These are phyloP conservation scores for Lentinus brumalis DNA, from an alignment of 768 basidiomycete species.

Conservation along the genomic window DNA sequence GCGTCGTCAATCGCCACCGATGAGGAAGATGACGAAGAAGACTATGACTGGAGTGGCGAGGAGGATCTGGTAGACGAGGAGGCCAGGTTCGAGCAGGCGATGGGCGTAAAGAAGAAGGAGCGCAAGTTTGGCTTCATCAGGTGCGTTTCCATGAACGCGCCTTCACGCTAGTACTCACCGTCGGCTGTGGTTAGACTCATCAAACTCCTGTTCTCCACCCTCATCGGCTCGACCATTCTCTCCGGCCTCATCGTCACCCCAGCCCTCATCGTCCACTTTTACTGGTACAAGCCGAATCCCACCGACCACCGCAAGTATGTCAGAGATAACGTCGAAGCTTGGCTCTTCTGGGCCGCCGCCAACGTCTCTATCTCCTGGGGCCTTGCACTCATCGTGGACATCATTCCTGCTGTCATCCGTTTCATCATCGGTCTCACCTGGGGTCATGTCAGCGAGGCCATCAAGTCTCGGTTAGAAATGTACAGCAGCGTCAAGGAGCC, in stretches of 20 bases:
- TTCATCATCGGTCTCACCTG: slow-evolving; percentile 59
- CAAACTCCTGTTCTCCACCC: slow-evolving; percentile 65
- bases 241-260: slow-evolving; percentile 62
- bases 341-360: slow-evolving; percentile 82
- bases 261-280: slow-evolving; percentile 65
- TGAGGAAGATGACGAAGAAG: slow-evolving; percentile 57
- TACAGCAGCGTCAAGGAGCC: slow-evolving; percentile 72
- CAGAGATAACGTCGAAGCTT: slow-evolving; percentile 68
- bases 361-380: slow-evolving; percentile 81
- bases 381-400: slow-evolving; percentile 70
- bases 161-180: background rate
- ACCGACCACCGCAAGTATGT: slow-evolving; percentile 59
- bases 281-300: slow-evolving; percentile 66
- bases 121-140: slow-evolving; percentile 53
- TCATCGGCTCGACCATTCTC: slow-evolving; percentile 71
- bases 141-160: slow-evolving; percentile 36
- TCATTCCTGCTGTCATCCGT: slow-evolving; percentile 58
- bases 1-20: slow-evolving; percentile 54
- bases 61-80: slow-evolving; percentile 75
- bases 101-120: slow-evolving; percentile 50
- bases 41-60: slow-evolving; percentile 81
- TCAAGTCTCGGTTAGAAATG: slow-evolving; percentile 68
- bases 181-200: slow-evolving; percentile 46
- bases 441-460: slow-evolving; percentile 73
- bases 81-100: slow-evolving; percentile 61